Base-by-base conservation (phyloP, 2,329 filamentous ascomycete species). In the Zasmidium citrigriseum region DNA sequence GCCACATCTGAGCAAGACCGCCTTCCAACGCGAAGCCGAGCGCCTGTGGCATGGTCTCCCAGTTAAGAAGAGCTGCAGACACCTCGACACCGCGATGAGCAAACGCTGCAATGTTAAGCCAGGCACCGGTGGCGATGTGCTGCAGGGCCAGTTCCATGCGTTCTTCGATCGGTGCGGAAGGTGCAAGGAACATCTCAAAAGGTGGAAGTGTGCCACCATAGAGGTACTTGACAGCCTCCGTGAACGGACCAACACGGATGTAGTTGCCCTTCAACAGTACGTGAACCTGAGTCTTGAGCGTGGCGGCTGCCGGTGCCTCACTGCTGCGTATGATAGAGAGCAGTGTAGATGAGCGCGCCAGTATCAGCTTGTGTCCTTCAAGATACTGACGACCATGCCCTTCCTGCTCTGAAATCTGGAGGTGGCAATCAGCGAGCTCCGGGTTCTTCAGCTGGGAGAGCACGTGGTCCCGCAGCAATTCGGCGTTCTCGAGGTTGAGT, bases 101-200 rank as follows among this genome's bases (percentile, higher is more conserved):
- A 23, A 89, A 79, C 21, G 61, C 78, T 2, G 76, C 77, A 68
- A 87, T 81, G 44, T 78, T 76, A 16, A 90, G 76, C 41, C 85
- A 75, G 51, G 83, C 77, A 0, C 86, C 88, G 4, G 86, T 83
- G 23, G 86, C 85, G 47, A 86, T 82, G 67, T 89, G 89, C 22
- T 85, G 84, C 20, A 90, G 73, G n/a, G 82, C 82, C 61, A 55
- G 52, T 25, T 65, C 57, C 58, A 73, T 67, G 18, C 66, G 64
- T 5, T 68, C 64, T 20, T 64, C 63, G 22, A 59, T 55, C 14
- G 50, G 22, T 9, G 54, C 61, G n/a, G 29, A 48, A 46, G 20
- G 46, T 4, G 34, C 46, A 29, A 57, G 60, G 50, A 59, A 61
- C 21, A 62, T 57, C 21, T 68, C 62, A 22, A 68, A 58, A 9